Base-by-base conservation (phyloP, 805 yeast species). In the Ogataea salicorniae region DNA sequence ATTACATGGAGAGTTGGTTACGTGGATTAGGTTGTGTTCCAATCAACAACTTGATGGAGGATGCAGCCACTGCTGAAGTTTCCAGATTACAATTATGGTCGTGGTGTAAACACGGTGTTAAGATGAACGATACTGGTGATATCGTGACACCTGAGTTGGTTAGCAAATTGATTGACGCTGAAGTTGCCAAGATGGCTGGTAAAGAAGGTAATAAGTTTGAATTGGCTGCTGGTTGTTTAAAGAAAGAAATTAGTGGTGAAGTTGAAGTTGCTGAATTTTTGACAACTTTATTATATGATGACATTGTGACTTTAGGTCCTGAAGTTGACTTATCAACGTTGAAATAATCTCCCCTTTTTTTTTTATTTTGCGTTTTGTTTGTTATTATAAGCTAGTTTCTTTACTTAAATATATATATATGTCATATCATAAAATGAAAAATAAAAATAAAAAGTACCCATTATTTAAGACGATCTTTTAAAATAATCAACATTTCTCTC, bases 21-120 rank as follows among this genome's bases (percentile, higher is more conserved):
- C 76, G 90, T 64, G 89, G 89, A 50, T 70, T 81, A 46, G 95
- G 95, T 15, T 86, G 94, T 75, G 91, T 84, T 51, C 92, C 95
- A 55, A 86, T 86, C 66, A 85, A 86, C 72, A 79, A 81, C 65
- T 73, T 86, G 67, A 86, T 86, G 95, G 95, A 86, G 69, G 95
- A 86, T 67, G 95, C 95, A 29, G 94, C 94, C 34, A 86, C 95
- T 43, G 92, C 94, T 37, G 95, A 86, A 68, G 95, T 86, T 37
- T 83, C 91, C 35, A 78, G 94, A 71, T 77, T 89, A 51, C 92
- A 85, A 69, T 73, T 86, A 56, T 83, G 83, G 75, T 89, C 87
- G 63, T 86, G 95, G 95, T 86, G 82, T 45, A 83, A 81, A 49
- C 91, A 86, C 63, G 79, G 80, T 40, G 84, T 80, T 40, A 69